Evolutionary conservation across 164 flowering plant genomes (phyloP).

Genomic region (Magnolia officinalis): DNA sequence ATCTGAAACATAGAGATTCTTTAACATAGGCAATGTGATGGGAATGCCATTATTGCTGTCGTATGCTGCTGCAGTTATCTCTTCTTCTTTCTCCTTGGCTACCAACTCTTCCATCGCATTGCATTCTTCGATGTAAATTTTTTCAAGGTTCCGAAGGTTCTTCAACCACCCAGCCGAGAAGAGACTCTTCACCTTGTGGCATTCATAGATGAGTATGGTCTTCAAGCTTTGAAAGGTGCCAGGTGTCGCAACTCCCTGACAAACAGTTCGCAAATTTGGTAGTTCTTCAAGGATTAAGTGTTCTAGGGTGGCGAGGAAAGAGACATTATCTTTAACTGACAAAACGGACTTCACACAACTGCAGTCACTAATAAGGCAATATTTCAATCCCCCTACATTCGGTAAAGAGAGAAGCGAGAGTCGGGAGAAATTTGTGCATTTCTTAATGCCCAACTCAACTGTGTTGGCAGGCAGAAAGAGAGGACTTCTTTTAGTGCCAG

Average conservation of each 20-base stretch:
- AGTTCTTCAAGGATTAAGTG: too few species aligned
- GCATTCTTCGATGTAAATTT: fast-evolving
- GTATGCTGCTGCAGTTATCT: not conserved
- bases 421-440: too few species aligned
- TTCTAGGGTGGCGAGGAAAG: too few species aligned
- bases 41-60: not conserved
- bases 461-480: not conserved
- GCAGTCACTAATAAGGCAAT: too few species aligned
- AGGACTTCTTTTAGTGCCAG: not conserved
- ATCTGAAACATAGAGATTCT: fast-evolving
- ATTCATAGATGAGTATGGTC: fast-evolving
- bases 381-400: too few species aligned
- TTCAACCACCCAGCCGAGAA: not conserved
- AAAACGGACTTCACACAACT: not conserved
- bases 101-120: not conserved
- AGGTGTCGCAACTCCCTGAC: not conserved
- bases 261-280: too few species aligned
- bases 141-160: not conserved
- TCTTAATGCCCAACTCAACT: fast-evolving
- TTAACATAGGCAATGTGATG: not conserved
- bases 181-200: not conserved
- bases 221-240: not conserved
- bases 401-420: too few species aligned
- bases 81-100: not conserved
- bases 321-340: too few species aligned